Evolutionary conservation across 169 alveolate genomes (phyloP), one percentile per base, ranked within the genome.

Genomic region (Cystoisospora suis): DNA sequence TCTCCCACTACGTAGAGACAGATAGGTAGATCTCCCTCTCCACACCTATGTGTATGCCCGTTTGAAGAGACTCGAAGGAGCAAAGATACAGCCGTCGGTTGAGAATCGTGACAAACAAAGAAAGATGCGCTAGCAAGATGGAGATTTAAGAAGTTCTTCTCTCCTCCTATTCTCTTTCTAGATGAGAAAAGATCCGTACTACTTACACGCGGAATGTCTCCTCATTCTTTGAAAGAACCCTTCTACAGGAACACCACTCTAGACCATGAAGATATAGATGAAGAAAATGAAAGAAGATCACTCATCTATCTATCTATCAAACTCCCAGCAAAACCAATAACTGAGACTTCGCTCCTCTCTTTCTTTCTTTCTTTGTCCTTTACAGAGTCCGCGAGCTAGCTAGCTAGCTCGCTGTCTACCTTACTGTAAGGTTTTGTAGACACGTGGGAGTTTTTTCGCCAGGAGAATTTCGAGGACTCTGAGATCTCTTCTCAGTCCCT

Each of bases 401-500:
- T 36, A 59, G 75, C 45, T 32, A n/a, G 77, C 0, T 20, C 34
- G 3, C 42, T 36, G 6, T 1, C 0, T 12, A n/a, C 34, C 95
- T 69, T 87, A 96, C 98, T 92, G 93, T 34, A 96, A 91, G 81
- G 93, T 95, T 53, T 70, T 77, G 72, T 92, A 91, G 38, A 95
- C 93, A 36, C 93, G 93, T 40, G 95, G 96, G 79, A 94, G 83
- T 81, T 95, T 93, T 90, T 88, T 89, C 69, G 81, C 77, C 15
- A 96, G 87, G 56, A 95, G 81, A 81, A 93, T 87, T 80, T 94
- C 97, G 75, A 96, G 94, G 65, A 95, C 97, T 81, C 95, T 81
- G 83, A 96, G 81, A 61, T 96, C 98, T 29, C 97, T 93, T 56
- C 95, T 90, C 49, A 96, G 88, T 17, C 93, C 97, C 17, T 85